Base-by-base conservation (phyloP, 2,329 filamentous ascomycete genomes). In the Xylaria polymorpha region DNA sequence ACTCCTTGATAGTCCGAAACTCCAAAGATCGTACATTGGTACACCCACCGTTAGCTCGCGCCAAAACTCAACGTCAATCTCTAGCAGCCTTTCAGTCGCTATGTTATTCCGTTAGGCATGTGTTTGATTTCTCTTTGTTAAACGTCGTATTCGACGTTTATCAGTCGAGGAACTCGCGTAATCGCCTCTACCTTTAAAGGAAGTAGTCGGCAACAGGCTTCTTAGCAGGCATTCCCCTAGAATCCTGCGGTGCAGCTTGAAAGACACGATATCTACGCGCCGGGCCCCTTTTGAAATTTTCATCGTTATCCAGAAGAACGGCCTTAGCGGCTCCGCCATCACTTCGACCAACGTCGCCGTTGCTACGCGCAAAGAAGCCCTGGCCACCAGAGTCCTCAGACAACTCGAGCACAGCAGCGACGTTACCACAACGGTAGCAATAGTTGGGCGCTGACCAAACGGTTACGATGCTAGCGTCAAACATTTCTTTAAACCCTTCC, bases 401-500 rank as follows among this genome's bases (percentile, higher is more conserved):
- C 4, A 99, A 85, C 82, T 99, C 96, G 64, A 99, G 84, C 67
- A 99, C 94, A 0, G 96, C 95, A 0, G 96, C 96, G 14, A 99
- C 94, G 76, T 98, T 98, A 64, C 94, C 94, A 77, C 94, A 98
- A 72, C 94, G 90, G 82, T 98, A 98, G 83, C 94, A 98, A 84
- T 98, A 98, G 80, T 98, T 98, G 0, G 94, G 94, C 10, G 94
- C 94, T 0, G 93, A 97, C 95, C 96, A 99, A n/a, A 99, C 96
- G 0, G 96, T 99, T 50, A 98, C 96, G 72, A 99, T 98, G 57
- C 91, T 93, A 15, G 90, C 92, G 78, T 97, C 94, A 77, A 98
- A 99, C 94, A 98, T 98, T 80, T 98, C 96, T 83, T 98, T 98
- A 81, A 98, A 99, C 0, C 96, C 96, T 80, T 99, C 96, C 96